phyloP scores from a whole-genome alignment of 306 rosid species.

The Castanea mollissima region DNA sequence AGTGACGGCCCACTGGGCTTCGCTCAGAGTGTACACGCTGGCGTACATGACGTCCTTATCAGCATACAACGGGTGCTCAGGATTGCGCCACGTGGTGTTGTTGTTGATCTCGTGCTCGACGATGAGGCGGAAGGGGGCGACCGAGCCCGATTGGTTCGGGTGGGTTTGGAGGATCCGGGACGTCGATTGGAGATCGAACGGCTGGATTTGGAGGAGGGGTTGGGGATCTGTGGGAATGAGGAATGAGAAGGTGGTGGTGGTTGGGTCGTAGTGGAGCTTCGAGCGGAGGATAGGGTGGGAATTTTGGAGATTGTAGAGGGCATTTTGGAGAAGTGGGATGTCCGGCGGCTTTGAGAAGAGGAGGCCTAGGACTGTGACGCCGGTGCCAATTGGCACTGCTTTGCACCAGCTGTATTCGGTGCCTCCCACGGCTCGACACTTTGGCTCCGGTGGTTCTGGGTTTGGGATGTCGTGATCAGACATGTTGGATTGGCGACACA shows the following conservation, averaged over 20 bases:
- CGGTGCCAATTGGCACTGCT: constrained; percentile 85
- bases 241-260: constrained; percentile 44
- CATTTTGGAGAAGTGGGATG: constrained; percentile 48
- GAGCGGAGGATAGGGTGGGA: constrained; percentile 88
- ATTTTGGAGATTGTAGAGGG: constrained; percentile 60
- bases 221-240: constrained; percentile 33
- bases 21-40: constrained; percentile 36
- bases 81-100: constrained; percentile 50
- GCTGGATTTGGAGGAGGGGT: constrained; percentile 48
- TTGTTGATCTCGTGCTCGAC: constrained; percentile 72
- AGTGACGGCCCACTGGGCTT: constrained; percentile 41
- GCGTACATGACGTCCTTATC: constrained; percentile 51
- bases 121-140: constrained; percentile 52
- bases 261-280: constrained; percentile 47
- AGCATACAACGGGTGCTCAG: not conserved
- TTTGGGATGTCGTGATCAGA: constrained; percentile 22
- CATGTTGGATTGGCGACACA: constrained; percentile 19
- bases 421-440: constrained; percentile 66
- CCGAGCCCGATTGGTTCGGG: constrained; percentile 7
- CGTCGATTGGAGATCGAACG: constrained; percentile 59
- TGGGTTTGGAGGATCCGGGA: constrained; percentile 34
- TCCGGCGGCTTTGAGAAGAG: constrained; percentile 66
- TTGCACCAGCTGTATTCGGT: constrained; percentile 94
- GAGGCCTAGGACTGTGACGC: constrained; percentile 70
- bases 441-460: constrained; percentile 9